Evolutionary conservation across 2,329 filamentous ascomycete genomes (phyloP).

Genomic region (Phialophora verrucosa): DNA sequence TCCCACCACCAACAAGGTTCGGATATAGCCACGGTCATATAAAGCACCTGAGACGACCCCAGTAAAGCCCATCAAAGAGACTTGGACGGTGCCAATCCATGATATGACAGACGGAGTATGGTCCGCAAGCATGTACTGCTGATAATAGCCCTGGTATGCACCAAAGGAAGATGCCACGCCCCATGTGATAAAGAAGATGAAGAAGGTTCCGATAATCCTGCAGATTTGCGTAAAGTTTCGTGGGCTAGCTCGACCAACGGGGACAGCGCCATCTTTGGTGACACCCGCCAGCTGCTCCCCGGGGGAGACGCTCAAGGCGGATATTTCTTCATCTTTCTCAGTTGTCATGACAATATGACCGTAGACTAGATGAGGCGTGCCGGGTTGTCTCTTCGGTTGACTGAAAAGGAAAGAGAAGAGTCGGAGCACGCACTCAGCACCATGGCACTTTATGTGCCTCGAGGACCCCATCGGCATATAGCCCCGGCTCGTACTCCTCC

Average conservation of each 20-base stretch:
- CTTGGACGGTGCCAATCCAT: slow-evolving; percentile 59
- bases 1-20: slow-evolving; percentile 36
- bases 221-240: slow-evolving; percentile 68
- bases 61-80: slow-evolving; percentile 51
- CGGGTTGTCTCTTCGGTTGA: background rate
- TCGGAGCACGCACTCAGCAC: background rate
- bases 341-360: slow-evolving; percentile 12
- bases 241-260: background rate
- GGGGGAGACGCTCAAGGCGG: slow-evolving; percentile 3
- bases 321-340: slow-evolving; percentile 16
- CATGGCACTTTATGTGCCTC: background rate
- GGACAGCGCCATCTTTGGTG: background rate
- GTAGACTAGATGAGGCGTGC: background rate
- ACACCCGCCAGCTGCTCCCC: background rate
- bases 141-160: slow-evolving; percentile 41
- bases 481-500: background rate
- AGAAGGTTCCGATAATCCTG: slow-evolving; percentile 82
- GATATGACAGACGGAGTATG: slow-evolving; percentile 49
- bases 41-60: slow-evolving; percentile 51
- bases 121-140: slow-evolving; percentile 39
- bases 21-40: slow-evolving; percentile 53
- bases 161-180: slow-evolving; percentile 39
- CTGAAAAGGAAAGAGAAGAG: background rate
- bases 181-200: slow-evolving; percentile 52
- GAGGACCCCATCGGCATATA: slow-evolving; percentile 8